Conservation (phyloP, 192 early-diverging fungal species). For the Phycomyces nitens region DNA sequence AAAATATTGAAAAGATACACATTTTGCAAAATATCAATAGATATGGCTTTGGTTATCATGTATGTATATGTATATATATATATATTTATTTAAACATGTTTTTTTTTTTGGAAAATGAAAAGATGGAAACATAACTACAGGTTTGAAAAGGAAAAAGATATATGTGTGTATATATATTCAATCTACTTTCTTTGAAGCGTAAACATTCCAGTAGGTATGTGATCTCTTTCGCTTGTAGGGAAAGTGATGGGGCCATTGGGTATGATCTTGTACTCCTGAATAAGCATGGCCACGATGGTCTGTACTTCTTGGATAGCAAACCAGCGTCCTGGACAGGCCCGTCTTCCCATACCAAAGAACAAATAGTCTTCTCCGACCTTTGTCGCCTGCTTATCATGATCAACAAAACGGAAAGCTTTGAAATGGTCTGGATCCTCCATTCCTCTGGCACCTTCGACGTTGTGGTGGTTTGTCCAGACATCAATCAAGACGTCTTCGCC, state of each 20-base stretch:
- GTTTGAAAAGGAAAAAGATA: too few species aligned
- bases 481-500: slow-evolving; percentile 30
- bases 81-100: too few species aligned
- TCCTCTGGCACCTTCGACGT: neutral
- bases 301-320: slow-evolving; percentile 45
- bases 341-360: slow-evolving; percentile 42
- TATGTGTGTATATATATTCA: too few species aligned
- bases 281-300: slow-evolving; percentile 26
- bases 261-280: slow-evolving; percentile 31
- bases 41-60: too few species aligned
- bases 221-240: neutral
- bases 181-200: too few species aligned
- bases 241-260: slow-evolving; percentile 2
- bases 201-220: too few species aligned
- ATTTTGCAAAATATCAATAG: too few species aligned
- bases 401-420: slow-evolving; percentile 36
- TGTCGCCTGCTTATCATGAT: slow-evolving; percentile 26
- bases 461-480: slow-evolving; percentile 10
- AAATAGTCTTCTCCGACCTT: slow-evolving; percentile 33
- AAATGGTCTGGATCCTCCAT: slow-evolving; percentile 20
- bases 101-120: too few species aligned
- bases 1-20: too few species aligned
- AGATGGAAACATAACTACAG: too few species aligned
- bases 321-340: slow-evolving; percentile 43
- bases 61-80: too few species aligned